Percentiles rank a stretch among this genome's conserved stretches.
Conservation (phyloP, 2,329 filamentous ascomycete species). For the Aureobasidium vineae region DNA sequence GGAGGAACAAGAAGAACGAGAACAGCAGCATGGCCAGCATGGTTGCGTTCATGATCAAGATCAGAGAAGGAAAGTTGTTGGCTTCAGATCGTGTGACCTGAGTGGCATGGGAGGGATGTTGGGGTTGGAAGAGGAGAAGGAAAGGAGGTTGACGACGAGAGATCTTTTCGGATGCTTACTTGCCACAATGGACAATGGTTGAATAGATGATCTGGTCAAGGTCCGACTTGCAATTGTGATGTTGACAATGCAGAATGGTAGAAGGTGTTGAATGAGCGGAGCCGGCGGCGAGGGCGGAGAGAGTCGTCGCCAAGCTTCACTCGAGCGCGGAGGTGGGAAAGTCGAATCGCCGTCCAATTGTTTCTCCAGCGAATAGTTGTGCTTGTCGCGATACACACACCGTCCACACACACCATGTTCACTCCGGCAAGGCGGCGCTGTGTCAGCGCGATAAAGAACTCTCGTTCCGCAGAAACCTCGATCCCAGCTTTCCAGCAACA, state of each 20-base stretch:
- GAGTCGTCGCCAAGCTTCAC: conserved; percentile 6
- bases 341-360: conserved; percentile 8
- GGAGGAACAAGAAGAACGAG: not conserved
- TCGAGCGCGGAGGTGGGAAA: not conserved
- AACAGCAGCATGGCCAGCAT: conserved; percentile 16
- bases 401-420: conserved; percentile 55
- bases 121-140: not conserved
- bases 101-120: not conserved
- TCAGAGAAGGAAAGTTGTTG: not conserved
- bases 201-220: not conserved
- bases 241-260: not conserved
- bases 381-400: not conserved
- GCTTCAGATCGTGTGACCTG: not conserved
- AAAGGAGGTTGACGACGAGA: not conserved
- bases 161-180: not conserved
- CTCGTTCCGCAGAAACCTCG: conserved; percentile 36
- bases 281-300: not conserved
- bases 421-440: conserved; percentile 61
- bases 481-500: conserved; percentile 64
- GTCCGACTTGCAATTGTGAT: conserved; percentile 5
- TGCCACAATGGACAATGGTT: conserved; percentile 14
- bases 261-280: not conserved
- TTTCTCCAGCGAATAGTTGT: conserved; percentile 6
- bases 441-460: conserved; percentile 38
- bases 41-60: conserved; percentile 14